Evolutionary conservation across 805 yeast genomes (phyloP), one percentile per base, ranked within the genome.

Genomic region (Wickerhamiella slavikovae): DNA sequence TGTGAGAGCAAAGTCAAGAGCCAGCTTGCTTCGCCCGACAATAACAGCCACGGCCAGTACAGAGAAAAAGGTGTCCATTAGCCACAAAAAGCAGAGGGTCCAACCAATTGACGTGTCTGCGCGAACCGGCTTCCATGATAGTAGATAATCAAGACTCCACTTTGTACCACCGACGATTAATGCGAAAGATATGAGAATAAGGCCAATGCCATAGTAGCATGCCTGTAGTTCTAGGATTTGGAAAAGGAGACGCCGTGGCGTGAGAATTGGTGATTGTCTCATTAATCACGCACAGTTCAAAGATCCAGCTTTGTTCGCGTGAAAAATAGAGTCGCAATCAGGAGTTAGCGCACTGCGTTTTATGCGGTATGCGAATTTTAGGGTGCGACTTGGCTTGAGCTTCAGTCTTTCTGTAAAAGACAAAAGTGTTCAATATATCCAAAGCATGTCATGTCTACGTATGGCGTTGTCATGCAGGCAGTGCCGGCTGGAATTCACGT

Each of bases 1-100:
- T 0, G 98, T 89, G n/a, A 85, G 46, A 8, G 93, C 94, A 55
- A 89, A 85, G 52, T 85, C 98, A 76, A 93, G 76, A 0, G 95
- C 96, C 29, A 85, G 56, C 49, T 85, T 89, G 24, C 93, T 76
- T 33, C 96, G 60, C 0, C 96, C 94, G 9, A 85, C 93, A 17
- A 85, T 70, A 2, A 83, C 52, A 1, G 92, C 79, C 45, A 85
- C 70, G 45, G 79, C 80, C 8, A 79, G 50, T 1, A 82, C 93
- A 40, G 92, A 74, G 24, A 89, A 56, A 25, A 89, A 59, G 0
- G 94, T 62, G 47, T 77, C 92, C 29, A 80, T 49, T 11, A 85
- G 55, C 96, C 96, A 85, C 33, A 83, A 50, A 5, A 66, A 48
- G 21, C 73, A 64, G 25, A 85, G 52, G 0, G 77, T 69, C 46